phyloP scores from a whole-genome alignment of 2,329 filamentous ascomycete species.

The Trichoderma endophyticum region DNA sequence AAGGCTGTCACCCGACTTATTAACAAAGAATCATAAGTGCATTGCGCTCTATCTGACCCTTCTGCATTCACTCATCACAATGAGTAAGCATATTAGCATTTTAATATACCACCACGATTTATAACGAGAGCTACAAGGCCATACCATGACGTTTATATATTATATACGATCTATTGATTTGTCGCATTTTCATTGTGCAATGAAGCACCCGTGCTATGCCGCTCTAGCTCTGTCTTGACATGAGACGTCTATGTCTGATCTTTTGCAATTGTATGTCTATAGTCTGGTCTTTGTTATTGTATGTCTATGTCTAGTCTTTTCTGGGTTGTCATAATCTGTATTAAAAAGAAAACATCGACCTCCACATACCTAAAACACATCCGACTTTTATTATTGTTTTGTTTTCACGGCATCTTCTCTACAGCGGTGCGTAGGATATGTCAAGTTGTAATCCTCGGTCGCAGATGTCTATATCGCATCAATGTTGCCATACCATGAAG shows the following conservation, averaged over 20 bases:
- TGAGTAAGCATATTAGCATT: neutral
- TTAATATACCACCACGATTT: too few relatives aligned
- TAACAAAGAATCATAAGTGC: neutral
- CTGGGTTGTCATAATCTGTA: neutral
- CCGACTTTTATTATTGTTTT: neutral
- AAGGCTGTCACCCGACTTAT: neutral
- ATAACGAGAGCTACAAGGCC: too few relatives aligned
- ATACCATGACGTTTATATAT: too few relatives aligned
- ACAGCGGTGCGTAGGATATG: too few relatives aligned
- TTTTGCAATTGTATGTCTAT: neutral
- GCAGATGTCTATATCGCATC: neutral
- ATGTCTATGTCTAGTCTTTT: neutral
- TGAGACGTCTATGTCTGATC: neutral
- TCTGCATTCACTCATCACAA: neutral
- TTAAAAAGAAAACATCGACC: neutral
- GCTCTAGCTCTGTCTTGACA: neutral
- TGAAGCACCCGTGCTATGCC: too few relatives aligned
- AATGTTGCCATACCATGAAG: neutral
- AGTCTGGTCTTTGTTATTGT: neutral
- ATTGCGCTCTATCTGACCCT: neutral
- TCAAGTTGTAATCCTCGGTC: neutral
- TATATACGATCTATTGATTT: too few relatives aligned
- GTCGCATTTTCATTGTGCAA: too few relatives aligned
- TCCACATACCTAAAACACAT: neutral
- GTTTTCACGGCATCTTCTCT: neutral